Percentiles rank a stretch among this genome's conserved stretches.
phyloP scores from a whole-genome alignment of 2,329 filamentous ascomycete genomes.

The Apiospora rasikravindrae region DNA sequence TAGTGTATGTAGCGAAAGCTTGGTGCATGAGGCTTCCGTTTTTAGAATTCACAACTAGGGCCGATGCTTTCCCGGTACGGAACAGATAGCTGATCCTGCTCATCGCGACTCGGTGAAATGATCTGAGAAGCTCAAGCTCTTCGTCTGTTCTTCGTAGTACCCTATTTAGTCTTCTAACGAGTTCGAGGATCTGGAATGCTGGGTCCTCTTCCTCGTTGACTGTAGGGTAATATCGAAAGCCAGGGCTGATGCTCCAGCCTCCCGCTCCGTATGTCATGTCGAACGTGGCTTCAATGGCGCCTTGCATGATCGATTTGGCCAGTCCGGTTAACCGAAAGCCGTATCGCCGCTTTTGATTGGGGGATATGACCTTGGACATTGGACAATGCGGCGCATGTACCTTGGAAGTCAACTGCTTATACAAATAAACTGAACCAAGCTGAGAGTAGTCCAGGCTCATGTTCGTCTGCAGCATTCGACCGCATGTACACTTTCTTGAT shows the following conservation, averaged over 20 bases:
- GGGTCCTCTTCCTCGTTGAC: not conserved
- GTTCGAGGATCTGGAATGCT: not conserved
- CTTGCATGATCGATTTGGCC: not conserved
- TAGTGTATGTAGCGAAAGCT: not conserved
- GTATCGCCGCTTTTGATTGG: not conserved
- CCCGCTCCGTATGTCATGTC: constrained; percentile 21
- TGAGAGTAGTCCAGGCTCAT: not conserved
- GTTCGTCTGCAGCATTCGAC: not conserved
- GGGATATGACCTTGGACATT: not conserved
- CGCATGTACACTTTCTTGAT: not conserved
- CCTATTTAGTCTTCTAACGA: not conserved
- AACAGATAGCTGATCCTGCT: not conserved
- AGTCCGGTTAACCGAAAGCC: not conserved
- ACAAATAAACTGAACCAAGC: not conserved
- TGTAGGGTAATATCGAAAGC: constrained; percentile 24
- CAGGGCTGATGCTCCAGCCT: constrained; percentile 22
- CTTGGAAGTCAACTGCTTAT: not conserved
- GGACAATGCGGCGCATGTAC: not conserved
- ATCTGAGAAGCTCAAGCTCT: not conserved
- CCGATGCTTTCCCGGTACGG: not conserved
- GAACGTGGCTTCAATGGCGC: constrained; percentile 20
- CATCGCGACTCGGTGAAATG: not conserved
- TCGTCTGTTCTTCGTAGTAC: not conserved
- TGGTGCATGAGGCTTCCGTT: not conserved
- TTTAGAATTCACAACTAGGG: not conserved